These are phyloP conservation scores for Ambrosia trifida DNA, from an alignment of 129 eudicot species.

Conservation along the genomic window DNA sequence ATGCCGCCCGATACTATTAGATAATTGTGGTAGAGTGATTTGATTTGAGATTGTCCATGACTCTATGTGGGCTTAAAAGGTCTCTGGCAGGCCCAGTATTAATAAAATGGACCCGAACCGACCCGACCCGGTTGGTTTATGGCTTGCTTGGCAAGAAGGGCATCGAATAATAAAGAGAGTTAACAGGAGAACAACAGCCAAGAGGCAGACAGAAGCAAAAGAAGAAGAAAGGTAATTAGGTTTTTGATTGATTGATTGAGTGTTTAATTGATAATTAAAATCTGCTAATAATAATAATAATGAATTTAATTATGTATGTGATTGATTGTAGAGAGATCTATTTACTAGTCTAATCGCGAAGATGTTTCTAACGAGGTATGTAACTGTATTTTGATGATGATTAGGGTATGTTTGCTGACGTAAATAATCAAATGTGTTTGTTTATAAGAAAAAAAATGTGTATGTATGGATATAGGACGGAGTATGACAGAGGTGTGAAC, in stretches of 20 bases:
- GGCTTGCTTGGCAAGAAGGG: slow-evolving; percentile 47
- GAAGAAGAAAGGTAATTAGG: neutral
- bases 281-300: neutral
- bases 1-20: too few species aligned
- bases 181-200: neutral
- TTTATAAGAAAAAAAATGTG: too few species aligned
- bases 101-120: neutral
- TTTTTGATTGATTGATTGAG: slow-evolving; percentile 15
- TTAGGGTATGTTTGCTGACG: too few species aligned
- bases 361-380: slow-evolving; percentile 82
- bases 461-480: slow-evolving; percentile 50
- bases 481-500: slow-evolving; percentile 96
- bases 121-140: slow-evolving; percentile 10
- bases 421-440: too few species aligned
- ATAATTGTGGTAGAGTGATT: too few species aligned
- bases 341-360: neutral
- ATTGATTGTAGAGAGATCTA: slow-evolving; percentile 30
- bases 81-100: too few species aligned
- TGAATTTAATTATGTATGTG: slow-evolving; percentile 10
- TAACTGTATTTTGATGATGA: slow-evolving; percentile 8
- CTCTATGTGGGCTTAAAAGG: too few species aligned
- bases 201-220: too few species aligned
- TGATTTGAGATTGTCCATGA: too few species aligned
- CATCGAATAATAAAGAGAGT: neutral
- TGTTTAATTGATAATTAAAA: neutral